Evolutionary conservation across 768 basidiomycete genomes (phyloP).

Genomic region (Lactifluus rugatus): DNA sequence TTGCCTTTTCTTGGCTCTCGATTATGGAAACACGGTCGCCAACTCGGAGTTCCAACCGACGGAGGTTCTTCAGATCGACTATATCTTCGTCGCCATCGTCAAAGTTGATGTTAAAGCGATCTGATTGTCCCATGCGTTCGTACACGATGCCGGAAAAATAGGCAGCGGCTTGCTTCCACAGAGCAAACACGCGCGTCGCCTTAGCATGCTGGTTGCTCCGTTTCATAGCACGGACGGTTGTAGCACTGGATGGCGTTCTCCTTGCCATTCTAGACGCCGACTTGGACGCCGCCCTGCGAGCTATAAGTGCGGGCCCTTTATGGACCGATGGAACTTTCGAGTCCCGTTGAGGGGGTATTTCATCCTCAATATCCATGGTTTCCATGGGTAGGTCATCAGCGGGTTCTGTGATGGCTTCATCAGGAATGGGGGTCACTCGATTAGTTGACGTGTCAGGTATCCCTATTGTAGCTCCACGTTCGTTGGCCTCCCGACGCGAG

Average conservation of each 20-base stretch:
- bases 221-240: slow-evolving; percentile 17
- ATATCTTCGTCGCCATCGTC: slow-evolving; percentile 48
- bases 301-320: slow-evolving; percentile 29
- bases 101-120: slow-evolving; percentile 46
- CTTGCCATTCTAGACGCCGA: slow-evolving; percentile 16
- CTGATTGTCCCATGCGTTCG: slow-evolving; percentile 22
- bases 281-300: slow-evolving; percentile 23
- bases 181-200: slow-evolving; percentile 57
- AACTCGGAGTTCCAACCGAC: slow-evolving; percentile 37
- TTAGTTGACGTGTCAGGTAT: background rate
- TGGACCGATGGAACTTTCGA: slow-evolving; percentile 32
- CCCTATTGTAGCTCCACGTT: background rate
- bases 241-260: slow-evolving; percentile 22
- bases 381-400: slow-evolving; percentile 34
- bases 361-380: slow-evolving; percentile 24
- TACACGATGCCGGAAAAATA: slow-evolving; percentile 55
- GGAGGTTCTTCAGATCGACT: slow-evolving; percentile 45
- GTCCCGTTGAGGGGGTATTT: slow-evolving; percentile 13
- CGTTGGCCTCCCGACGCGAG: background rate
- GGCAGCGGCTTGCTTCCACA: slow-evolving; percentile 51
- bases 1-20: slow-evolving; percentile 23
- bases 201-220: slow-evolving; percentile 16
- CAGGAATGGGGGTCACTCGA: slow-evolving; percentile 23
- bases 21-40: slow-evolving; percentile 49
- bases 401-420: slow-evolving; percentile 34